Evolutionary conservation across 371 early-diverging fungal species (phyloP), one percentile per base, ranked within the genome.

Genomic region (Circinella umbellata): DNA sequence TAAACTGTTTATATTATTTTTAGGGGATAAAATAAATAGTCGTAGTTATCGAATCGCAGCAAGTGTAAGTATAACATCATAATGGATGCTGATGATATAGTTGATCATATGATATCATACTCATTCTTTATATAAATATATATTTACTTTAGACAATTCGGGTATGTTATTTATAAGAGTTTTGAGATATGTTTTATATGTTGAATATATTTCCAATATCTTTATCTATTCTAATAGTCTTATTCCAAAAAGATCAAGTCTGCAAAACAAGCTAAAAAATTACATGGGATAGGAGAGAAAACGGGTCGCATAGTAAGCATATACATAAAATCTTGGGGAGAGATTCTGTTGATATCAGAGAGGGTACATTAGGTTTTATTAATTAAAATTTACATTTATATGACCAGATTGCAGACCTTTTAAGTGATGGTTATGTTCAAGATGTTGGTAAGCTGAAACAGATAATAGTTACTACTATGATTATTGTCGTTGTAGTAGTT

Each of bases 261-360:
- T 11, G 57, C 55, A 7, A 37, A 38, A 8, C 63, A 74, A 60
- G 69, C 63, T 5, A 36, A 35, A 37, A 13, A 48, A 1, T 35
- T 74, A 4, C 55, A 42, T n/a, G 75, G 75, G 0, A 69, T 74
- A 60, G 75, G 75, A 5, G 51, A 68, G 27, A 74, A 74, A 57
- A 71, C 69, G n/a, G 60, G 61, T 20, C 64, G 69, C 13, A 74
- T 74, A 55, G 72, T 67, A 61, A 55, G 72, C 38, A 15, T 35
- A 37, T 5, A 57, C 15, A 17, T 20, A 53, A 14, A 57, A 42
- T n/a, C n/a, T n/a, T n/a, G n/a, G n/a, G n/a, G n/a, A n/a, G n/a
- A n/a, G n/a, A n/a, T n/a, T 46, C 4, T 64, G n/a, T 47, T 55
- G 34, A 46, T 51, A 48, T 68, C 34, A 39, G 11, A 39, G 11